phyloP scores from a whole-genome alignment of 805 yeast species.

The Monosporozyma unispora region DNA sequence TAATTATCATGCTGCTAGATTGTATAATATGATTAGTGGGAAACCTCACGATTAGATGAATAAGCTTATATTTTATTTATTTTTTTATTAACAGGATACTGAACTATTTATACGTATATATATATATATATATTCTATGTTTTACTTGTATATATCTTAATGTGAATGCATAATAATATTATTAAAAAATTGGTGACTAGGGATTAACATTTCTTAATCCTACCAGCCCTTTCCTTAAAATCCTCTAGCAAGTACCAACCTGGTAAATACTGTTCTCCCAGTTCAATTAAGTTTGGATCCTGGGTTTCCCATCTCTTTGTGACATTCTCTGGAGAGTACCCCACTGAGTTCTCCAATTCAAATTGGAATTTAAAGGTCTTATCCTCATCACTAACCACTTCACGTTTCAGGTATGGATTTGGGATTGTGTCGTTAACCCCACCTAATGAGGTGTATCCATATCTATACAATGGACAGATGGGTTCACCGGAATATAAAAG shows the following conservation, averaged over 20 bases:
- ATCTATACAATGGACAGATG: conserved; percentile 71
- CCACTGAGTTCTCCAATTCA: conserved; percentile 17
- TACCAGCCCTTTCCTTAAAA: conserved; percentile 27
- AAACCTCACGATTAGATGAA: conserved; percentile 32
- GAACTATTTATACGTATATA: background rate
- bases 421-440: conserved; percentile 60
- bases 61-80: background rate
- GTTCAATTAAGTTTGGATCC: background rate
- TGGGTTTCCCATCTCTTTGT: conserved; percentile 8
- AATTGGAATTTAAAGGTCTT: conserved; percentile 14
- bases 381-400: background rate
- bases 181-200: background rate
- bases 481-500: conserved; percentile 46
- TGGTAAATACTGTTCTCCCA: conserved; percentile 13
- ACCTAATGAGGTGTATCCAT: conserved; percentile 87
- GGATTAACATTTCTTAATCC: conserved; percentile 10
- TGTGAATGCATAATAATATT: background rate
- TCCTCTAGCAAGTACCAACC: conserved; percentile 30
- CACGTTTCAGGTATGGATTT: conserved; percentile 48
- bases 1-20: conserved; percentile 46
- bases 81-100: background rate
- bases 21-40: conserved; percentile 42
- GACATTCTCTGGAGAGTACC: conserved; percentile 6
- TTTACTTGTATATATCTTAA: background rate
- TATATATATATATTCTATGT: background rate